A percentile compares a stretch with the other conserved stretches of the same genome.
phyloP scores from a whole-genome alignment of 768 basidiomycete genomes.

The Russula earlei region DNA sequence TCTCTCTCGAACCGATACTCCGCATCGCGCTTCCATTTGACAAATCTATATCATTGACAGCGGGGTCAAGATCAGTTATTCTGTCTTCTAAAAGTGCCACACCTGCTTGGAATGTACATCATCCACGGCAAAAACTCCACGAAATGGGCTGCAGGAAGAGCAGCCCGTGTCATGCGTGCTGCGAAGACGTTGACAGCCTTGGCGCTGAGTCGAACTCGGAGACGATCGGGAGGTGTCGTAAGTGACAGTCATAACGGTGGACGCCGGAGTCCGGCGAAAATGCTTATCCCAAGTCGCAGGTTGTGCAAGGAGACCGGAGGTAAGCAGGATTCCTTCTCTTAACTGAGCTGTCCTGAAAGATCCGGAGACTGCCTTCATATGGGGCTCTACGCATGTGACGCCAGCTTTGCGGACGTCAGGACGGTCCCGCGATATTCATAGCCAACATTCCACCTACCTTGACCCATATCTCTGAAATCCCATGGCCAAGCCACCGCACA shows the following conservation, averaged over 20 bases:
- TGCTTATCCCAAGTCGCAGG: slow-evolving; percentile 4
- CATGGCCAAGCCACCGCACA: slow-evolving; percentile 2
- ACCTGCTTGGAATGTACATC: slow-evolving; percentile 13
- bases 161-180: slow-evolving; percentile 1
- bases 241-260: slow-evolving; percentile 7
- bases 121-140: slow-evolving; percentile 20
- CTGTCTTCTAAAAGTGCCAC: background rate
- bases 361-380: background rate
- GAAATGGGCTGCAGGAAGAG: slow-evolving; percentile 9
- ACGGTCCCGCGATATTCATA: background rate
- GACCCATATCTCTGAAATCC: slow-evolving; percentile 2
- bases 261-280: slow-evolving; percentile 10
- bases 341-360: slow-evolving; percentile 1
- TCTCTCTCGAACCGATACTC: slow-evolving; percentile 9
- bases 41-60: background rate
- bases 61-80: background rate
- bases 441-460: background rate
- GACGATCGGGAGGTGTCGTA: slow-evolving; percentile 9
- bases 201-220: slow-evolving; percentile 3
- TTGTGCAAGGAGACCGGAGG: background rate
- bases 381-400: slow-evolving; percentile 13
- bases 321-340: slow-evolving; percentile 9
- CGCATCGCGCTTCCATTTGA: slow-evolving; percentile 20
- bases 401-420: slow-evolving; percentile 6
- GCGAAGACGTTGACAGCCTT: slow-evolving; percentile 8